Base-by-base conservation (phyloP, 345 rosid species). In the Abelmoschus esculentus region DNA sequence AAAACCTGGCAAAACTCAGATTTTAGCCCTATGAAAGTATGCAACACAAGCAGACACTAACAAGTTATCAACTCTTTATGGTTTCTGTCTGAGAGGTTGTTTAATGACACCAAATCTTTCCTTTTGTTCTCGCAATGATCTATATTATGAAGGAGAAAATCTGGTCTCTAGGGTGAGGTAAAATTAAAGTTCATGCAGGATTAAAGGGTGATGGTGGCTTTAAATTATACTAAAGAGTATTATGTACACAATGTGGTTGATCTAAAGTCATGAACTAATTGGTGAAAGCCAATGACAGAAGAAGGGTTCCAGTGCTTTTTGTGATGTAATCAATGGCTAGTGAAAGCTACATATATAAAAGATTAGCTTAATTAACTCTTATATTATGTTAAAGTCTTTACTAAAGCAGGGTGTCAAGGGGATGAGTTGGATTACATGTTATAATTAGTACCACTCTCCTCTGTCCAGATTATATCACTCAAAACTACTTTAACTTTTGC, bases 311-410 rank as follows among this genome's bases (percentile, higher is more conserved):
- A 69, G 66, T 80, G 85, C 86, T 80, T 83, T 79, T 76, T 52
- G 84, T 63, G 84, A 34, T 58, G 79, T 67, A 78, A 87, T 87
- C 83, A 87, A 87, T 87, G 67, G 61, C 81, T 61, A 22, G 26
- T 22, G 73, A 82, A 76, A 82, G 81, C 76, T 71, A 78, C 79
- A 67, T 60, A 53, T 53, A 47, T 28, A 29, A 63, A 58, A 73
- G 55, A 67, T 61, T 71, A 73, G 77, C 70, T 66, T 82, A 67
- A 74, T 52, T 76, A 50, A 69, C 59, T 67, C 66, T 40, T 47
- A 14, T 36, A 73, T 78, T 71, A 66, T 70, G 78, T 79, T 73
- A 81, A 77, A 75, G 80, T 67, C 60, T 32, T 65, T 6, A 7
- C 50, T 55, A 70, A 72, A 67, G 75, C 60, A 59, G 69, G 54